Evolutionary conservation across 768 basidiomycete genomes (phyloP), one percentile per base, ranked within the genome.

Genomic region (Boletus coccyginus): DNA sequence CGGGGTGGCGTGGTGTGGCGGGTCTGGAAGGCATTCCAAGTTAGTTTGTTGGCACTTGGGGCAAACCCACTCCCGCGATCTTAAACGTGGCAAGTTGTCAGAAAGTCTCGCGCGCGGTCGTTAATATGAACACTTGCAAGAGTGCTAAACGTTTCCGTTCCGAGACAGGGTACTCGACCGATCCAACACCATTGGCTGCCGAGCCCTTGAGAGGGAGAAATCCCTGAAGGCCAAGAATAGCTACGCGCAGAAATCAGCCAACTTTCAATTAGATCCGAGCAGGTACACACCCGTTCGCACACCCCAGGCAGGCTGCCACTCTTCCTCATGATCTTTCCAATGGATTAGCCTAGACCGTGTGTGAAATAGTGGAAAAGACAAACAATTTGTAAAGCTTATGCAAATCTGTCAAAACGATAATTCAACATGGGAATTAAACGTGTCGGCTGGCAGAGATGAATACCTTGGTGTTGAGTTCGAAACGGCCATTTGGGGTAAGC

Each of bases 281-380:
- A 21, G 52, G 47, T 44, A 66, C 79, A 58, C 56, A 90, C 90
- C 94, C 53, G 95, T 98, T 59, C 96, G 83, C 19, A 98, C 91
- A 53, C 96, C 96, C 96, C 96, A 98, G 27, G 94, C 93, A 38
- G 96, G 96, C 72, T 98, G 94, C 96, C 96, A 98, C 33, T 92
- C 79, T 63, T 98, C 96, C 72, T 94, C 92, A 62, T 98, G 94
- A 77, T 96, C 90, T 92, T 64, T 41, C 19, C 9, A 45, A 62
- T 58, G 46, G 57, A 44, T 68, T 51, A 71, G 62, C 56, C 70
- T 72, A 73, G 70, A 60, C 65, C 57, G 36, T 35, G 48, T 55
- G 58, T 58, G 56, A 60, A 63, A 57, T 54, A n/a, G 54, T 16
- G 57, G 49, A 53, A 46, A 46, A 41, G 35, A 78, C 87, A 52